A percentile compares a stretch with the other conserved stretches of the same genome.
These are phyloP conservation scores for Cladorrhinum sp. DNA, from an alignment of 2,329 filamentous ascomycete genomes.

Conservation along the genomic window DNA sequence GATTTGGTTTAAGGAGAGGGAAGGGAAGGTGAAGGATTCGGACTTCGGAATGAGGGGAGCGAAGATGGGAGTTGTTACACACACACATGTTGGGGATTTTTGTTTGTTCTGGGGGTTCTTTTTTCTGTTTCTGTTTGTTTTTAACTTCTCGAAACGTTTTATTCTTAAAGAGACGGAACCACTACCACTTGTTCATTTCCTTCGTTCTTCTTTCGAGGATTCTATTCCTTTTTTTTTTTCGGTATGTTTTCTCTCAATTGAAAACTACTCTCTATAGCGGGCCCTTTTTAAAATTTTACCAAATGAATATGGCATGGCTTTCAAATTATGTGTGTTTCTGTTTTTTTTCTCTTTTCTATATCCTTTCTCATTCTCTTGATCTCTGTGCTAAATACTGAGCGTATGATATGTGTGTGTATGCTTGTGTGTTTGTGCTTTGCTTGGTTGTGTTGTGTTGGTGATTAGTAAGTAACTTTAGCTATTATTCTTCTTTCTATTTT, in stretches of 20 bases:
- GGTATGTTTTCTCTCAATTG: background rate
- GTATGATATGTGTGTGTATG: no score
- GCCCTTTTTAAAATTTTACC: background rate
- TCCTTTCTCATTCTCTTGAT: no score
- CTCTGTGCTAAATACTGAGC: no score
- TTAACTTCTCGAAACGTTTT: background rate
- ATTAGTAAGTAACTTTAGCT: no score
- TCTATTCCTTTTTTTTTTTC: background rate
- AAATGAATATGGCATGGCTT: background rate
- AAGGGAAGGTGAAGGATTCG: background rate
- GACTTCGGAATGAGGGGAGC: background rate
- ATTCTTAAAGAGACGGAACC: background rate
- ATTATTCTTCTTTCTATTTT: no score
- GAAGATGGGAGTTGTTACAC: background rate
- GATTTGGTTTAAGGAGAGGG: background rate
- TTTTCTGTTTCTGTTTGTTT: background rate
- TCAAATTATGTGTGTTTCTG: background rate
- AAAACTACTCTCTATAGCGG: background rate
- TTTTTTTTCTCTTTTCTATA: background rate
- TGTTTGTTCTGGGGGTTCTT: background rate
- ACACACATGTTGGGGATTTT: background rate
- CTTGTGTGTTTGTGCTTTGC: no score
- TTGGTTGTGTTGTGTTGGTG: no score
- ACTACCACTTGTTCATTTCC: constrained; percentile 1
- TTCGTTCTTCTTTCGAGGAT: constrained; percentile 1